Base-by-base conservation (phyloP, 805 yeast species). In the Myxozyma geophila region DNA sequence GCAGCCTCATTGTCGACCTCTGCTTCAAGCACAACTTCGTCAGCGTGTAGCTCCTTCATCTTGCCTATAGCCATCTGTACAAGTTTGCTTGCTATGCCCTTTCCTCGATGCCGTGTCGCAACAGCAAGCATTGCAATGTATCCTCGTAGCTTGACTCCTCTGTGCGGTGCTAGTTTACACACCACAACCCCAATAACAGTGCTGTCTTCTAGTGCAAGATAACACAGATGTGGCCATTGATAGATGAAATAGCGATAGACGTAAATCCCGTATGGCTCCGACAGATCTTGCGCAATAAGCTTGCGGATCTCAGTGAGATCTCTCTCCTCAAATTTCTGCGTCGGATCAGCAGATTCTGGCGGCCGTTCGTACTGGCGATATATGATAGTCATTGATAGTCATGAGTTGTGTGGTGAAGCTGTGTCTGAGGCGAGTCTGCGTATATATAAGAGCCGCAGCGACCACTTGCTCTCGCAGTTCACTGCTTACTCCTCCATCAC, bases 111-210 rank as follows among this genome's bases (percentile, higher is more conserved):
- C 15, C 76, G 73, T 44, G 85, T 85, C 56, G 87, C 86, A 12
- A 93, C 96, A 0, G 96, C 97, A 59, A 95, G 78, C 99, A 95
- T 95, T 1, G 98, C 99, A 36, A 95, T 92, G 72, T 95, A 95
- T 0, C 99, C 99, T 64, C 99, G 81, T 69, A 81, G 73, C 64
- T 97, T 80, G 10, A 84, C 87, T 23, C 82, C 81, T 63, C 93
- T 81, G 75, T 93, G 98, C 0, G 83, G 79, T 67, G 89, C 96
- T 12, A 86, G 84, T 71, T 92, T 90, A 58, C 96, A 87, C 7
- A 95, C 89, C 7, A 93, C 86, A 44, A 88, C 90, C 2, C 98
- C 99, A 12, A 70, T 46, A 10, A 61, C 39, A 10, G 71, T 65
- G 6, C 51, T 64, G 23, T 33, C 60, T 2, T 40, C 60, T 33